phyloP scores from a whole-genome alignment of 2,329 filamentous ascomycete genomes.

The Magnaporthiopsis poae region DNA sequence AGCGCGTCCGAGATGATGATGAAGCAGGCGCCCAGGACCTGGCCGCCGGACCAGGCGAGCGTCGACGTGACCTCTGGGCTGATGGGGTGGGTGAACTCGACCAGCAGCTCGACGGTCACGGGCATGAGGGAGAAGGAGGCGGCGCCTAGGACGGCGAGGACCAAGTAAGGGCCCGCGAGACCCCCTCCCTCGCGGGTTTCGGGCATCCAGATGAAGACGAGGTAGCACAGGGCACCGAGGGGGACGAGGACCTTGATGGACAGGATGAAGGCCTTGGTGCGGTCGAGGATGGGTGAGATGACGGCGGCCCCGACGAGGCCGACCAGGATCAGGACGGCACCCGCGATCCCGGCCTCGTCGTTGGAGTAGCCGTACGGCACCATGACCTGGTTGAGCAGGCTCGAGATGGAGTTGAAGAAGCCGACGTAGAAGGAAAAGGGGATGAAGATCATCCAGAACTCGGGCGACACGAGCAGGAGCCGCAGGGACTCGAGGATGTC shows the following conservation, averaged over 20 bases:
- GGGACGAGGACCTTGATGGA: constrained; percentile 68
- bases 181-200: constrained; percentile 36
- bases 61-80: constrained; percentile 77
- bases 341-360: constrained; percentile 78
- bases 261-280: constrained; percentile 67
- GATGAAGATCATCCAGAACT: constrained; percentile 71
- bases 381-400: constrained; percentile 82
- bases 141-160: constrained; percentile 69
- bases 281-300: constrained; percentile 71
- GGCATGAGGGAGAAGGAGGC: constrained; percentile 72
- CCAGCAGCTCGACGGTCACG: constrained; percentile 74
- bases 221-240: constrained; percentile 60
- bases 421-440: constrained; percentile 81
- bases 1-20: constrained; percentile 74
- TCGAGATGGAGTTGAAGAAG: constrained; percentile 86
- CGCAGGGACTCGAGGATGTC: constrained; percentile 39
- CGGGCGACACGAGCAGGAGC: constrained; percentile 48
- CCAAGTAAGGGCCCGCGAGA: constrained; percentile 60
- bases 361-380: constrained; percentile 75
- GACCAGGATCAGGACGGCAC: constrained; percentile 79
- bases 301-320: constrained; percentile 71
- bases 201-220: constrained; percentile 75
- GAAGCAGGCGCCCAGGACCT: constrained; percentile 75
- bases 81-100: constrained; percentile 78
- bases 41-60: constrained; percentile 76